Evolutionary conservation across 768 basidiomycete species (phyloP).

Genomic region (Mycena galericulata): DNA sequence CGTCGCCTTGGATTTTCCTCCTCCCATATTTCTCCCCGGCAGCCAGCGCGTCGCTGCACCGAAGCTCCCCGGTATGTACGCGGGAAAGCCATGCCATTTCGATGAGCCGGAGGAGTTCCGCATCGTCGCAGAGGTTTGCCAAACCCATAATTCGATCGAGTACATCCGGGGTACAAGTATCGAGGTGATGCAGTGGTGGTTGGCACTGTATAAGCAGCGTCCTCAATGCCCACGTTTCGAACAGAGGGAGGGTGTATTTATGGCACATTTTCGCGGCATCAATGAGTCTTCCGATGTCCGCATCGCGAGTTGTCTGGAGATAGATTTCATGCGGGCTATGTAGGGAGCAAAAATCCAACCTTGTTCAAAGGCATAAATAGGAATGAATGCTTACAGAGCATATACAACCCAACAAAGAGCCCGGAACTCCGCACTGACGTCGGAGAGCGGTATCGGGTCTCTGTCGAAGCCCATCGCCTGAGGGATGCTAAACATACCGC

Average conservation of each 20-base stretch:
- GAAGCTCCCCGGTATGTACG: not conserved
- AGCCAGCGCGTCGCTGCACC: conserved; percentile 8
- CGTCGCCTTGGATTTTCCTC: conserved; percentile 1
- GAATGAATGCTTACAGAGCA: conserved; percentile 13
- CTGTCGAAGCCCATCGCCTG: not conserved
- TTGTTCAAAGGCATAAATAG: no score
- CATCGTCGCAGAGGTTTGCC: not conserved
- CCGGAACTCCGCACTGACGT: conserved; percentile 1
- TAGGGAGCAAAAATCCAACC: no score
- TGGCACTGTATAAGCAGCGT: not conserved
- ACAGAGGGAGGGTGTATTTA: not conserved
- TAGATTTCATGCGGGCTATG: no score
- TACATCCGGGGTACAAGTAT: not conserved
- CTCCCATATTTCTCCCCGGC: conserved; percentile 12
- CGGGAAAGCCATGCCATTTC: conserved; percentile 11
- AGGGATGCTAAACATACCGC: conserved; percentile 14
- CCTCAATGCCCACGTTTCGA: conserved; percentile 11
- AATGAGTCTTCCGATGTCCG: not conserved
- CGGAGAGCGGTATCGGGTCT: not conserved
- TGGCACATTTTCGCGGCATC: not conserved
- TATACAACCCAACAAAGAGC: conserved; percentile 19
- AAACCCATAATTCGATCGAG: not conserved
- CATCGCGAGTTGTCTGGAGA: no score
- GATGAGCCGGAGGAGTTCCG: not conserved
- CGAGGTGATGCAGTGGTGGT: not conserved